Evolutionary conservation across 306 rosid genomes (phyloP), one percentile per base, ranked within the genome.

Genomic region (Amphicarpaea edgeworthii): DNA sequence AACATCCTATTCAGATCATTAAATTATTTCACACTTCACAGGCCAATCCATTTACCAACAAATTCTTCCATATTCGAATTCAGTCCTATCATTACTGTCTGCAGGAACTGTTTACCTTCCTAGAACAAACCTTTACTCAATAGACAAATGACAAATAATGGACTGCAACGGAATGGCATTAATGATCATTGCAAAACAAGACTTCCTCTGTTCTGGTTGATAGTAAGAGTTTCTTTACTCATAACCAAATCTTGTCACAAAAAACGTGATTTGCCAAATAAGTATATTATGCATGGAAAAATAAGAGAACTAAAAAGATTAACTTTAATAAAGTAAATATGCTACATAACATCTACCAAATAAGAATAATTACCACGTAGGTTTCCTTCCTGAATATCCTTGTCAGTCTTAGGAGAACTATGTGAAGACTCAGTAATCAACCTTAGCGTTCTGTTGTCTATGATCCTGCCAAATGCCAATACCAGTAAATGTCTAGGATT

Each of bases 391-490:
- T 76, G 12, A 58, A 30, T 24, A 28, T 92, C 92, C 64, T 78
- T 89, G 47, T 85, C 90, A 41, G 60, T 63, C 83, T 76, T 90
- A 7, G 91, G 93, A 84, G 97, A 87, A 47, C 88, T 83, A 73
- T 90, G 83, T 8, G 89, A 85, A 42, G 86, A 28, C 53, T 88
- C 93, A 0, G 97, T 95, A 70, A 95, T 95, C 88, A 95, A 51
- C 86, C 87, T 90, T 51, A 95, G 81, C 6, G 99, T 85, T 80
- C 83, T 89, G 84, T 92, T 95, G 90, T 95, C 99, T 84, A 95
- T 95, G 77, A 95, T 87, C 85, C 99, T 95, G 88, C 71, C 84
- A 79, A 64, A 90, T 87, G 86, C 58, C 84, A 79, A 55, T 19
- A 83, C 77, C 79, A 80, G 62, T 32, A 77, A 83, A 79, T 40